Conservation (phyloP, 2,329 filamentous ascomycete genomes). For the Trichoderma sp. region DNA sequence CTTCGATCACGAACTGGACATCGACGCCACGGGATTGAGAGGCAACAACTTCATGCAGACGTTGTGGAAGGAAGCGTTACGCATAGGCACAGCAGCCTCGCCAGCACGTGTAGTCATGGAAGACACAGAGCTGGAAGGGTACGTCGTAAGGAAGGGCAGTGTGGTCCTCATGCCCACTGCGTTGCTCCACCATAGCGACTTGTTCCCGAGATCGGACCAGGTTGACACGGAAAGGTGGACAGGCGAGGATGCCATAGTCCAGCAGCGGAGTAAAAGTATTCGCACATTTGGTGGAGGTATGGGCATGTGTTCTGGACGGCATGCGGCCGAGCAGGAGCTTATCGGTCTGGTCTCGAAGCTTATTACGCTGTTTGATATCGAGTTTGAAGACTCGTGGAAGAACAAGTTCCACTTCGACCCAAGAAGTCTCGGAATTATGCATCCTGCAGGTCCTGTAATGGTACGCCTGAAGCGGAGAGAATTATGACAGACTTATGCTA, state of each 20-base stretch:
- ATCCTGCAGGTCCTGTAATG: neutral
- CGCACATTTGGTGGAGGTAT: conserved; percentile 9
- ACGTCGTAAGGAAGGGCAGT: conserved; percentile 4
- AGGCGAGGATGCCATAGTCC: neutral
- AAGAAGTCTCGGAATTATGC: conserved; percentile 9
- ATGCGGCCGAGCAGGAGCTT: conserved; percentile 6
- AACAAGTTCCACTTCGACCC: neutral
- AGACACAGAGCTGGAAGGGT: conserved; percentile 11
- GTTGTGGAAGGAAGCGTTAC: conserved; percentile 9
- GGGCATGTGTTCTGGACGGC: conserved; percentile 9
- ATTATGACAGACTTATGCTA: neutral
- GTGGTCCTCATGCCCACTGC: conserved; percentile 1
- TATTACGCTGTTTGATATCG: conserved; percentile 2
- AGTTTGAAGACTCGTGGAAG: neutral
- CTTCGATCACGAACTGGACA: neutral
- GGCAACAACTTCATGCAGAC: neutral
- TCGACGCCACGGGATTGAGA: neutral
- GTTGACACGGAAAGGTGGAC: conserved; percentile 8
- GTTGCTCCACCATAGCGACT: conserved; percentile 2
- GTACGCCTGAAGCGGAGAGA: neutral
- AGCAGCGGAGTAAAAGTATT: neutral
- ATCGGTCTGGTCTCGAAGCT: conserved; percentile 4
- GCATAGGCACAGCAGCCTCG: neutral
- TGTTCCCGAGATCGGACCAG: neutral
- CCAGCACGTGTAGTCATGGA: conserved; percentile 6